Evolutionary conservation across 805 yeast genomes (phyloP).

Genomic region (Hanseniaspora nectarophila): DNA sequence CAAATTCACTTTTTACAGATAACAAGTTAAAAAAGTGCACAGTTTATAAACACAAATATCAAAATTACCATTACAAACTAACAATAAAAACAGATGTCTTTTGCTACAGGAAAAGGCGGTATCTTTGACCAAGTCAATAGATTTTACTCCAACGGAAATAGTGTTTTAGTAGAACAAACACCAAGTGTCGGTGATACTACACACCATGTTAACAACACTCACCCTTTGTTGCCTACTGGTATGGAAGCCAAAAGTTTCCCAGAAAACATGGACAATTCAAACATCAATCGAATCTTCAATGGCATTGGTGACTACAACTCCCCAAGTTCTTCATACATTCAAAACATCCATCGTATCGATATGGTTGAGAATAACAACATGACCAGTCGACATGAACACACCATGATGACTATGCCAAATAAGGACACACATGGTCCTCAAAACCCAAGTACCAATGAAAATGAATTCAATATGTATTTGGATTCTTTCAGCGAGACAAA

Average conservation of each 20-base stretch:
- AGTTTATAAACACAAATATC: too few relatives aligned
- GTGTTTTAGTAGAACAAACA: neutral
- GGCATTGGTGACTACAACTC: neutral
- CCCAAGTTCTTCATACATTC: neutral
- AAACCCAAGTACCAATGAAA: neutral
- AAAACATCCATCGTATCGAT: neutral
- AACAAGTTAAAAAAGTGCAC: neutral
- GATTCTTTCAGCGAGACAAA: neutral
- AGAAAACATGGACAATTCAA: neutral
- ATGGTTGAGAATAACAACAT: neutral
- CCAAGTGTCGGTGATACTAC: too few relatives aligned
- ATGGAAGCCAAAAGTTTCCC: too few relatives aligned
- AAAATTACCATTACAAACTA: neutral
- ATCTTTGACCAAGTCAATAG: conserved; percentile 15
- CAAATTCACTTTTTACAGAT: too few relatives aligned
- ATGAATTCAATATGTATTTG: neutral
- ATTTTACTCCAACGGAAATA: conserved; percentile 7
- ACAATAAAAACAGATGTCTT: conserved; percentile 1
- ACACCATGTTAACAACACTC: too few relatives aligned
- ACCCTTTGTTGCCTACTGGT: too few relatives aligned
- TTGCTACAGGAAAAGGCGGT: conserved; percentile 5
- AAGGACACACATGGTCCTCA: neutral
- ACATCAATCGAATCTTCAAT: neutral
- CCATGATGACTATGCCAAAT: neutral
- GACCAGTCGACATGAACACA: neutral